These are phyloP conservation scores for Avena insularis DNA, from an alignment of 176 grass and related monocot species.

Conservation along the genomic window DNA sequence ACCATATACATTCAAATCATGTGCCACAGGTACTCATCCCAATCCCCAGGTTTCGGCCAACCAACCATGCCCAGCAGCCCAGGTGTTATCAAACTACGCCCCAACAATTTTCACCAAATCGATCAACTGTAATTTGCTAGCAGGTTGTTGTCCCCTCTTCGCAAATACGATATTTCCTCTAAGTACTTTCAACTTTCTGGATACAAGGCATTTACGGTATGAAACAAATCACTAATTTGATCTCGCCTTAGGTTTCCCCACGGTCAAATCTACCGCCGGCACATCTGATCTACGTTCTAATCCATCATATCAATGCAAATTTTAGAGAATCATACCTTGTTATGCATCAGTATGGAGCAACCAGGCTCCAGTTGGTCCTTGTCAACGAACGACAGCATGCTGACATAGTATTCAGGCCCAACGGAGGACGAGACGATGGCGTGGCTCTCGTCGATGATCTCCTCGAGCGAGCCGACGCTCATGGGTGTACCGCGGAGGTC, in stretches of 20 bases:
- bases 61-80: not conserved
- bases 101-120: conserved; percentile 10
- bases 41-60: conserved; percentile 3
- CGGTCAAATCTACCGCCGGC: conserved; percentile 3
- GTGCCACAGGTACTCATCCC: conserved; percentile 23
- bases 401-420: conserved; percentile 86
- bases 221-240: conserved; percentile 30
- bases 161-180: not conserved
- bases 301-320: conserved; percentile 6
- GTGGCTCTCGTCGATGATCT: conserved; percentile 88
- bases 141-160: not conserved
- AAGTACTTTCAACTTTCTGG: not conserved
- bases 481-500: conserved; percentile 82
- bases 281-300: not conserved
- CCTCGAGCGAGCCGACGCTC: conserved; percentile 85
- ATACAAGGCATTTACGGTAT: not conserved
- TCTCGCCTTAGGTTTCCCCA: conserved; percentile 16
- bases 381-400: conserved; percentile 77
- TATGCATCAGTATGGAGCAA: conserved; percentile 86
- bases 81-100: not conserved
- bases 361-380: conserved; percentile 93
- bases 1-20: conserved; percentile 16
- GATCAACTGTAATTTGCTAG: not conserved
- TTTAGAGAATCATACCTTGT: conserved; percentile 56
- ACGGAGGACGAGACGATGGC: conserved; percentile 75